Conservation (phyloP, 2,329 filamentous ascomycete species). For the Cercospora sojina region DNA sequence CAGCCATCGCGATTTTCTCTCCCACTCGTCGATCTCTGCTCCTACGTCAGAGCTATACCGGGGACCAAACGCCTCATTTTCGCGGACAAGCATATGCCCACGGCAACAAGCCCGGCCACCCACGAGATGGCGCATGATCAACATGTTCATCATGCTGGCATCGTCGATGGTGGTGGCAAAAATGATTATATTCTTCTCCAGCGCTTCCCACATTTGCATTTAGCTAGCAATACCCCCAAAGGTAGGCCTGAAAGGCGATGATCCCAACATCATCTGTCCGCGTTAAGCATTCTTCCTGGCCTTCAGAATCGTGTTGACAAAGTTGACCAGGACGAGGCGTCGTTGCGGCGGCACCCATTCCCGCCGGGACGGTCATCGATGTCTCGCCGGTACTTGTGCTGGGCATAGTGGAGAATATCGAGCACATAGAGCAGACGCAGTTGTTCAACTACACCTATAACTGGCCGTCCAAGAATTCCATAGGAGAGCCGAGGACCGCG, state of each 20-base stretch:
- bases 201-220: slow-evolving; percentile 44
- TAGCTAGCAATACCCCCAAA: slow-evolving; percentile 53
- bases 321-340: slow-evolving; percentile 52
- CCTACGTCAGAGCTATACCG: slow-evolving; percentile 8
- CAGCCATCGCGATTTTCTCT: background rate
- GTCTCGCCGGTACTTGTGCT: slow-evolving; percentile 55
- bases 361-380: slow-evolving; percentile 52
- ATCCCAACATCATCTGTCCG: background rate
- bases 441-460: slow-evolving; percentile 60
- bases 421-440: slow-evolving; percentile 51
- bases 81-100: slow-evolving; percentile 3
- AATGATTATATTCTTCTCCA: slow-evolving; percentile 34
- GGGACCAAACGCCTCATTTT: background rate
- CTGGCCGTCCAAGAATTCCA: slow-evolving; percentile 40
- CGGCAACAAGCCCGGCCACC: background rate
- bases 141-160: background rate
- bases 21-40: slow-evolving; percentile 1
- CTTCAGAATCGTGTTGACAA: background rate
- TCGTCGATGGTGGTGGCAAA: slow-evolving; percentile 4
- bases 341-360: slow-evolving; percentile 50
- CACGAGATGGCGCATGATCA: slow-evolving; percentile 9
- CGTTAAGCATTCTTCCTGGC: background rate
- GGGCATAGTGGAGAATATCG: slow-evolving; percentile 48
- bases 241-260: slow-evolving; percentile 37
- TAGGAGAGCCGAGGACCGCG: slow-evolving; percentile 35